Percentiles rank a stretch among this genome's conserved stretches.
phyloP scores from a whole-genome alignment of 1,284 basidiomycete species.

The Exobasidium cylindrosporum region DNA sequence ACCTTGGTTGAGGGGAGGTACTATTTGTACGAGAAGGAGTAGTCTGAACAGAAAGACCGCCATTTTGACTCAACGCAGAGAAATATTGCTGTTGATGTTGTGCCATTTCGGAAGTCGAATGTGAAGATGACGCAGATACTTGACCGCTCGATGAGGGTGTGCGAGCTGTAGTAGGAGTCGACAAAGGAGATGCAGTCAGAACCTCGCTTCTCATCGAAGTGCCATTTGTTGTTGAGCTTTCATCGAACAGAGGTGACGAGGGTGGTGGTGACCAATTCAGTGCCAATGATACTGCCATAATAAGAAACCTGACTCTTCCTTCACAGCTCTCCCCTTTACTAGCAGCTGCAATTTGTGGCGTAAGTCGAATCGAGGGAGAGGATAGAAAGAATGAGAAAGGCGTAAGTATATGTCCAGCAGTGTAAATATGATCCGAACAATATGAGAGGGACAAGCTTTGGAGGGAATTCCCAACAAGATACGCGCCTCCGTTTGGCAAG shows the following conservation, averaged over 20 bases:
- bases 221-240: background rate
- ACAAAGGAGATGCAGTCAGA: too few relatives aligned
- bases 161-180: slow-evolving; percentile 1
- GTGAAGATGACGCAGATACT: background rate
- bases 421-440: too few relatives aligned
- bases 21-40: background rate
- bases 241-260: slow-evolving; percentile 33
- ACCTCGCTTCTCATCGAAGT: background rate
- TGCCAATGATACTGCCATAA: slow-evolving; percentile 31
- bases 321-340: too few relatives aligned
- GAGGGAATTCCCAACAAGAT: too few relatives aligned
- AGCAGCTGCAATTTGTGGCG: too few relatives aligned
- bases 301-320: too few relatives aligned
- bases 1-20: background rate
- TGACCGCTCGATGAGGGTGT: background rate
- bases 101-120: background rate
- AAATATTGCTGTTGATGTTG: background rate
- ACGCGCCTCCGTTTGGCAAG: too few relatives aligned
- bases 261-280: slow-evolving; percentile 32
- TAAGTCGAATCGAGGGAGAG: too few relatives aligned
- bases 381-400: too few relatives aligned
- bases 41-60: background rate
- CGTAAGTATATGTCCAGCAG: too few relatives aligned
- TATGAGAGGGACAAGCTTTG: too few relatives aligned
- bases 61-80: background rate